Percentiles rank a stretch among this genome's conserved stretches.
These are phyloP conservation scores for Colletotrichum tofieldiae DNA, from an alignment of 2,329 filamentous ascomycete genomes.

Conservation along the genomic window DNA sequence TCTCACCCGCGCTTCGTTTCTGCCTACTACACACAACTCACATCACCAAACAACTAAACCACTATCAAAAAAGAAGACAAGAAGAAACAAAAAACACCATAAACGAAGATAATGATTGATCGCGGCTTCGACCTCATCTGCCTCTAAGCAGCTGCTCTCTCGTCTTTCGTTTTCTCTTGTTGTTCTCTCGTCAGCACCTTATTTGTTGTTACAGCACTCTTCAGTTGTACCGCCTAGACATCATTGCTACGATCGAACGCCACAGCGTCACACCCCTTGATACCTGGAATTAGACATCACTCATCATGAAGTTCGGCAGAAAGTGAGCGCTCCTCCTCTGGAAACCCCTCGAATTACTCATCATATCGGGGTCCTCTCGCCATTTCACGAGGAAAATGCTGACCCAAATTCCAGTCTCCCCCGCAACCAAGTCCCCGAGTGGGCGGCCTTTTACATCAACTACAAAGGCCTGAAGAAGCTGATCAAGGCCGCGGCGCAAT, in stretches of 20 bases:
- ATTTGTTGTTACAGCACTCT: slow-evolving; percentile 16
- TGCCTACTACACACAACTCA: slow-evolving; percentile 8
- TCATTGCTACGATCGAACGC: slow-evolving; percentile 11
- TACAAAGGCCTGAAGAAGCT: slow-evolving; percentile 96
- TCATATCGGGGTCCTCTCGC: not conserved
- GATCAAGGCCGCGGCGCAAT: slow-evolving; percentile 83
- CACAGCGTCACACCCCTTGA: slow-evolving; percentile 30
- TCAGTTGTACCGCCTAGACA: slow-evolving; percentile 14
- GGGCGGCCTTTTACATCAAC: slow-evolving; percentile 88
- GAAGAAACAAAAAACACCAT: not conserved
- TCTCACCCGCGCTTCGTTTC: not conserved
- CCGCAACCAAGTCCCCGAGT: slow-evolving; percentile 89
- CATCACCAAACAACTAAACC: not conserved
- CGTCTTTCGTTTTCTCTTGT: not conserved
- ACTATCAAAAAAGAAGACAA: not conserved
- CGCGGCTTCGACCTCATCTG: slow-evolving; percentile 24
- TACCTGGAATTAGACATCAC: slow-evolving; percentile 55
- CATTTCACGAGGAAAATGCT: slow-evolving; percentile 40
- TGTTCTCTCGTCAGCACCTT: slow-evolving; percentile 29
- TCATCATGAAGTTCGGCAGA: slow-evolving; percentile 75
- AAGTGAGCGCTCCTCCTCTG: slow-evolving; percentile 58
- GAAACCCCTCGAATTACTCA: not conserved
- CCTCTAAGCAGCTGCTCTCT: slow-evolving; percentile 31
- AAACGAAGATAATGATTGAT: slow-evolving; percentile 23
- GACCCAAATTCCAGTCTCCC: slow-evolving; percentile 69